Base-by-base conservation (phyloP, 2,329 filamentous ascomycete species). In the Emergomyces africanus region DNA sequence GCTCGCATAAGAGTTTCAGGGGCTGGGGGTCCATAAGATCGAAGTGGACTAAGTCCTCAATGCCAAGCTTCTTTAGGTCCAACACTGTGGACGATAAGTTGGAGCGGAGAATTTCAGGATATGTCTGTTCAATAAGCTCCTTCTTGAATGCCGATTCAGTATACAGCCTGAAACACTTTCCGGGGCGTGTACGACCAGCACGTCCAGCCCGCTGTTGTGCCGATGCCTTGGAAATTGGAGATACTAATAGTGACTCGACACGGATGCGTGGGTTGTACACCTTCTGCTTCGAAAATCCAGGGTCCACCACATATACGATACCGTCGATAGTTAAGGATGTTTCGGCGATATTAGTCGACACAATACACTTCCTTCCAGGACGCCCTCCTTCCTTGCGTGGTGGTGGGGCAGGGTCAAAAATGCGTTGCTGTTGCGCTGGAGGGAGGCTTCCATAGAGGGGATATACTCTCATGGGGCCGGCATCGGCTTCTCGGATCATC, bases 241-340 rank as follows among this genome's bases (percentile, higher is more conserved):
- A 96, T 5, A 99, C 92, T n/a, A 99, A 80, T 8, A 99, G 81
- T 0, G 94, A 97, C 75, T 99, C 94, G 64, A 99, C 91, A 73
- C 94, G 86, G 67, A 96, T 95, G 62, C 94, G 86, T 25, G 94
- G 92, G 74, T 99, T 97, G 79, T 97, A 99, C 63, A 97, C 94
- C 76, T 97, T 99, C 70, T 99, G 94, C 78, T 99, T 99, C 77
- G 90, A 96, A 78, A 99, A 99, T 41, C 94, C 94, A 1, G 94
- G 92, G 69, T 99, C 94, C n/a, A 99, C 92, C 39, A 99, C 94
- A 69, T 96, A 99, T 41, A 99, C 94, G 64, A 99, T 99, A 71
- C 94, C 94, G 70, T 99, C 94, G 62, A 99, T 99, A 53, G 94
- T 99, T 74, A 99, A 83, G 68, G 87, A 92, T 0, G 94, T 99